Evolutionary conservation across 352 stramenopile genomes (phyloP), one percentile per base, ranked within the genome.

Genomic region (Phytophthora kernoviae): DNA sequence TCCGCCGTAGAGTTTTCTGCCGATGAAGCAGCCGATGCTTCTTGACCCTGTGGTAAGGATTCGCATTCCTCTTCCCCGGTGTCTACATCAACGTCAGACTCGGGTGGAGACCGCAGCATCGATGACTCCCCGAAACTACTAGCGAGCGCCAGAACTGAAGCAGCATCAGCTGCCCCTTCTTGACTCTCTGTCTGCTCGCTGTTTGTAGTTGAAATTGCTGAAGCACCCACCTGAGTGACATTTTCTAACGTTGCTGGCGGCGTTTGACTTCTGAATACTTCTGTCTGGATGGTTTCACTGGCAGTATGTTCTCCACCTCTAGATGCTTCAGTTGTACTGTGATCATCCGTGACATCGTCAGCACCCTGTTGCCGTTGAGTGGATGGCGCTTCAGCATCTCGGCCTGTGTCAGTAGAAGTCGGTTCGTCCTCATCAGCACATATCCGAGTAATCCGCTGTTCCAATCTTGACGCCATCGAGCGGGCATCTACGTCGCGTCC

Each of bases 111-210:
- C 1, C 81, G 77, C 36, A 91, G 56, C 36, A 96, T 62, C 2
- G 85, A 94, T 8, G 80, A 93, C 58, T 94, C 84, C 11, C 82
- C 84, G 39, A 96, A 73, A 18, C 85, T 92, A 49, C 87, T 96
- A 5, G 87, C 80, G 51, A 96, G 70, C n/a, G 85, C 87, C 51
- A 86, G 72, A 21, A 96, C 86, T 18, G 86, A 94, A 39, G 84
- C 87, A 12, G 87, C 77, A 33, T 94, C 85, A 2, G 72, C 78
- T 20, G 64, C 56, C 4, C 48, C 40, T 20, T 73, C 62, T 30
- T 52, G 42, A 27, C 32, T 55, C 9, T 70, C 50, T 15, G 11
- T 40, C 10, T 24, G 59, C 30, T 70, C 58, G 20, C 15, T 58
- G 17, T 34, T 62, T 8, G 27, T 41, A 26, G 27, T 52, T 5